These are phyloP conservation scores for Austroboletus novae-zelandiae DNA, from an alignment of 1,284 basidiomycete genomes.

Conservation along the genomic window DNA sequence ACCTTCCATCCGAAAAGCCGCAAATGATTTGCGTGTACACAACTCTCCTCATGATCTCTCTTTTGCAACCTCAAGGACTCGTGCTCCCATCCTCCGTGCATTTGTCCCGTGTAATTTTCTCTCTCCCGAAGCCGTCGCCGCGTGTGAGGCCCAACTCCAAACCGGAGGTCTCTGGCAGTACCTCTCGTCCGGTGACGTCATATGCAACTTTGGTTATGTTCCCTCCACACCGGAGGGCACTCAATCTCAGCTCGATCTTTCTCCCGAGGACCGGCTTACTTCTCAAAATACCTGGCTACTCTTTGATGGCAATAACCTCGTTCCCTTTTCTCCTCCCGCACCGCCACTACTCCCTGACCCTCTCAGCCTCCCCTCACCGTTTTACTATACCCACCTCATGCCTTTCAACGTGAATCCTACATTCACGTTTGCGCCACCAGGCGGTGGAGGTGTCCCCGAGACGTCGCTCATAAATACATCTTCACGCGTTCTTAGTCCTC, in stretches of 20 bases:
- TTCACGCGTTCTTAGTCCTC: conserved; percentile 49
- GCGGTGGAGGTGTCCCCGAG: conserved; percentile 35
- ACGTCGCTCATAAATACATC: conserved; percentile 40
- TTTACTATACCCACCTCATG: conserved; percentile 68
- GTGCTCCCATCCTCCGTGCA: conserved; percentile 70
- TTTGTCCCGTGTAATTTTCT: conserved; percentile 67
- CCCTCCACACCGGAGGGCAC: conserved; percentile 35
- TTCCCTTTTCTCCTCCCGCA: conserved; percentile 53
- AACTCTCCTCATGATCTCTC: conserved; percentile 59
- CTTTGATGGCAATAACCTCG: conserved; percentile 58
- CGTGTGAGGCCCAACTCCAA: conserved; percentile 64
- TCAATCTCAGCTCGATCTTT: conserved; percentile 23
- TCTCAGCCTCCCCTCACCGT: conserved; percentile 63
- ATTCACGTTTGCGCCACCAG: conserved; percentile 36
- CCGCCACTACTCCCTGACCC: conserved; percentile 53
- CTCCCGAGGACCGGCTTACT: conserved; percentile 15
- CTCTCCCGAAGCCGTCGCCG: conserved; percentile 46
- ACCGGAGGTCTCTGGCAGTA: conserved; percentile 65
- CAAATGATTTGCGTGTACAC: conserved; percentile 10
- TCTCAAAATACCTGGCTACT: conserved; percentile 57
- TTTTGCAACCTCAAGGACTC: conserved; percentile 56
- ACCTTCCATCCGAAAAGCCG: conserved; percentile 18
- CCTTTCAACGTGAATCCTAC: conserved; percentile 48
- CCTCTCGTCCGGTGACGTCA: conserved; percentile 68
- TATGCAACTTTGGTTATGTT: conserved; percentile 76